Evolutionary conservation across 495 filamentous ascomycete genomes (phyloP).

Genomic region (Aspergillus cavernicola): DNA sequence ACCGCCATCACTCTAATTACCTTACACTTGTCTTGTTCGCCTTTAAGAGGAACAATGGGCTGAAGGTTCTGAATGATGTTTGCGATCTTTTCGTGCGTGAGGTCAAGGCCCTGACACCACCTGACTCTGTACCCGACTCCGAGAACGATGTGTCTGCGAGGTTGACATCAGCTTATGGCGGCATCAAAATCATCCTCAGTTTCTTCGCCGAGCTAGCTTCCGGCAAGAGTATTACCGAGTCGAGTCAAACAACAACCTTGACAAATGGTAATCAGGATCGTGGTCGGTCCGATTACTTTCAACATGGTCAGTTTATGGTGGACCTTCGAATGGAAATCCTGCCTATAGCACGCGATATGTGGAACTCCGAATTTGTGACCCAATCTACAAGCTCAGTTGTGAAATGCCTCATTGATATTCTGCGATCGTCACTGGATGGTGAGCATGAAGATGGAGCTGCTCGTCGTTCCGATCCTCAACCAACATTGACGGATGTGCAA

Average conservation of each 20-base stretch:
- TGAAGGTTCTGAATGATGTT: slow-evolving; percentile 68
- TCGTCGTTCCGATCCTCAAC: slow-evolving; percentile 54
- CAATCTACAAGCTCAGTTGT: slow-evolving; percentile 70
- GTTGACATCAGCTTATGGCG: slow-evolving; percentile 56
- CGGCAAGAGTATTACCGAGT: slow-evolving; percentile 74
- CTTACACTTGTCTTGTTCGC: slow-evolving; percentile 77
- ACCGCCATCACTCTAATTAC: slow-evolving; percentile 59
- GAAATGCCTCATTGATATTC: slow-evolving; percentile 76
- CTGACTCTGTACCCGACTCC: slow-evolving; percentile 31
- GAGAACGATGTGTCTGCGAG: slow-evolving; percentile 46
- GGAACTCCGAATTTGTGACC: slow-evolving; percentile 69
- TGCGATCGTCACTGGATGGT: slow-evolving; percentile 72
- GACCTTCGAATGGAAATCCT: slow-evolving; percentile 81
- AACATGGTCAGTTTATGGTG: slow-evolving; percentile 74
- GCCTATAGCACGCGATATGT: slow-evolving; percentile 73
- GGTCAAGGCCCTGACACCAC: slow-evolving; percentile 49
- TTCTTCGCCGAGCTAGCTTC: slow-evolving; percentile 73
- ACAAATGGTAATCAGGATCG: slow-evolving; percentile 49
- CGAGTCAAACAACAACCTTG: slow-evolving; percentile 62
- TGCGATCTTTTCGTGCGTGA: slow-evolving; percentile 69
- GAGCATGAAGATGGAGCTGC: slow-evolving; percentile 68
- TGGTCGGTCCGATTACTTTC: slow-evolving; percentile 62
- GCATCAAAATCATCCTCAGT: slow-evolving; percentile 79
- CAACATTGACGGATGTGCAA: slow-evolving; percentile 29
- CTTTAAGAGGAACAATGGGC: slow-evolving; percentile 77